Evolutionary conservation across 2,329 filamentous ascomycete genomes (phyloP), one percentile per base, ranked within the genome.

Genomic region (Rhynchosporium graminicola): DNA sequence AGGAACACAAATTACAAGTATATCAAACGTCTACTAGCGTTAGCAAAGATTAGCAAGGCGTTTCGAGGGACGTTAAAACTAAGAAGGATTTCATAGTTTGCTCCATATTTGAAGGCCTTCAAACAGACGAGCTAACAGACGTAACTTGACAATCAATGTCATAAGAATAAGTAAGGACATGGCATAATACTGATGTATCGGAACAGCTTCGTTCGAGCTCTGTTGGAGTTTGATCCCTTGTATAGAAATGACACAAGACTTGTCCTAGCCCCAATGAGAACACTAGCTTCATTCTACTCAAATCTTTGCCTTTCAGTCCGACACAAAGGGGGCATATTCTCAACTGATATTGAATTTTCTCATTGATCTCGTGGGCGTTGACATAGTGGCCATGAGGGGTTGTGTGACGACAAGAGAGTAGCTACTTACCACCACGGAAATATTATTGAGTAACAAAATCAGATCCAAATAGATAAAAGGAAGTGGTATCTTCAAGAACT

Each of bases 401-500:
- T 45, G 46, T 28, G 7, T 9, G 20, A 51, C 46, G 33, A 33
- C n/a, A 40, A 31, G n/a, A 40, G 42, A 43, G 33, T 50, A 54
- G 43, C n/a, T 13, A 65, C 68, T 65, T 55, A 67, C 67, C 59
- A 65, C 63, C 59, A 51, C 54, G 62, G 42, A 58, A 59, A 43
- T 67, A 69, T 64, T 62, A 64, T 10, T 56, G 54, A 29, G 59
- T 38, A 54, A 65, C 63, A 61, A 57, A 47, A 48, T 38, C 54
- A 56, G 48, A 57, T 36, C 46, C 46, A 42, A 61, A 59, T 59
- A 48, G 33, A 63, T 68, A 62, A 61, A 50, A 64, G 58, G 47
- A 69, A 55, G 43, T 67, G 59, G 29, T 69, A 67, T 69, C 67
- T 69, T 47, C 45, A 33, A 54, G 50, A 20, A 29, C 48, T 50